phyloP scores from a whole-genome alignment of 179 eudicot species.

The Camellia oleifera region DNA sequence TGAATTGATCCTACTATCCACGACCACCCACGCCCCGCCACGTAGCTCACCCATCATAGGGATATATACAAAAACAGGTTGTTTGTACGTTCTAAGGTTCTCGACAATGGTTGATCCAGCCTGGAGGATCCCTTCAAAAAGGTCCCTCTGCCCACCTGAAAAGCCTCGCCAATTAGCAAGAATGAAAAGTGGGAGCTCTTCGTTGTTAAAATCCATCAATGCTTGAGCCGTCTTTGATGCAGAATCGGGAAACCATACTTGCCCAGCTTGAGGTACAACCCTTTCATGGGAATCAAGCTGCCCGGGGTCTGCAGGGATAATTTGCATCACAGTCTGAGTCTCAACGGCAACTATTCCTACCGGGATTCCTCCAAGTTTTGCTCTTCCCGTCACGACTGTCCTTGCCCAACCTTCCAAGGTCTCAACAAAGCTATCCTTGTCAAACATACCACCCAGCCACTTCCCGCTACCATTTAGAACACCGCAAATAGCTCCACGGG shows the following conservation, averaged over 20 bases:
- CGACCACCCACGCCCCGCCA: constrained; percentile 99
- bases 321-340: constrained; percentile 97
- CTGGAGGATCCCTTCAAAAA: constrained; percentile 97
- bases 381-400: constrained; percentile 97
- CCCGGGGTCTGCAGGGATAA: constrained; percentile 98
- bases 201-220: constrained; percentile 88
- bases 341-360: constrained; percentile 96
- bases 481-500: constrained; percentile 90
- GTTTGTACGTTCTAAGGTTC: constrained; percentile 87
- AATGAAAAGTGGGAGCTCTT: constrained; percentile 94
- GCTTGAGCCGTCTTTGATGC: constrained; percentile 97
- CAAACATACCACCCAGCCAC: constrained; percentile 96
- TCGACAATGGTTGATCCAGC: constrained; percentile 98
- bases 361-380: constrained; percentile 99
- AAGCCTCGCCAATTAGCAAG: constrained; percentile 99
- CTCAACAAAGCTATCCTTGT: constrained; percentile 85
- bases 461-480: constrained; percentile 52
- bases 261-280: constrained; percentile 99
- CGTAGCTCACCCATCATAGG: constrained; percentile 98
- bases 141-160: constrained; percentile 98
- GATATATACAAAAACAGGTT: constrained; percentile 88
- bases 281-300: constrained; percentile 97
- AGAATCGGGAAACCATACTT: constrained; percentile 99
- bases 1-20: constrained; percentile 85
- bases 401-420: constrained; percentile 99